Evolutionary conservation across 192 early-diverging fungal species (phyloP).

Genomic region (Coemansia sp.): DNA sequence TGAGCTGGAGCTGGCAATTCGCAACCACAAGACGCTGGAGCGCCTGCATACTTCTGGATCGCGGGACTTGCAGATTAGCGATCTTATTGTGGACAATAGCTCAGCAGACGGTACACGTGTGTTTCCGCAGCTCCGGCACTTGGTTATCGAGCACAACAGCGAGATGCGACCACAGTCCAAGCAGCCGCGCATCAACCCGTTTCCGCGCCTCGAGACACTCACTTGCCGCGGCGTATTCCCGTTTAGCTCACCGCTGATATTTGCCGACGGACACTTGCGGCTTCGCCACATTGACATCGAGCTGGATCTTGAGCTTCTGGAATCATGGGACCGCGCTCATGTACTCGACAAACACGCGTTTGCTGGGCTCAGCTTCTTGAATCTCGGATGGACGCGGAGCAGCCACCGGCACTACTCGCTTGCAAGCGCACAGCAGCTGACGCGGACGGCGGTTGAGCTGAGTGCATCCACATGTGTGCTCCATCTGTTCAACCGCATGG

Average conservation of each 20-base stretch:
- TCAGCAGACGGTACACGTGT: background rate
- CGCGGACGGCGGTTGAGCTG: background rate
- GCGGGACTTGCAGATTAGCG: background rate
- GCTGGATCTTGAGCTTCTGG: background rate
- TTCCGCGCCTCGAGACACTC: background rate
- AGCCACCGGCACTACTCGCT: background rate
- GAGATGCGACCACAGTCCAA: background rate
- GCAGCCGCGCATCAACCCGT: background rate
- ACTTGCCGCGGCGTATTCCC: conserved; percentile 4
- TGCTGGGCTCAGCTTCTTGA: background rate
- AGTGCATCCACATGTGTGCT: background rate
- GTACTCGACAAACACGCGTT: background rate
- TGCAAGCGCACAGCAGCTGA: background rate
- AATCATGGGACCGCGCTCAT: background rate
- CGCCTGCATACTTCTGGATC: background rate
- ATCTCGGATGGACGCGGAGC: background rate
- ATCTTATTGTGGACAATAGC: background rate
- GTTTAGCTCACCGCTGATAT: background rate
- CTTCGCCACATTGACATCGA: conserved; percentile 4
- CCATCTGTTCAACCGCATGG: background rate
- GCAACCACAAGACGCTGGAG: background rate
- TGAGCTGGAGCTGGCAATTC: background rate
- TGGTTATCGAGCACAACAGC: background rate
- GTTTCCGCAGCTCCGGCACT: background rate
- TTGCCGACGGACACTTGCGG: background rate